Evolutionary conservation across 2,329 filamentous ascomycete species (phyloP).

Genomic region (Ophiognomonia clavigignenti-juglandacearum): DNA sequence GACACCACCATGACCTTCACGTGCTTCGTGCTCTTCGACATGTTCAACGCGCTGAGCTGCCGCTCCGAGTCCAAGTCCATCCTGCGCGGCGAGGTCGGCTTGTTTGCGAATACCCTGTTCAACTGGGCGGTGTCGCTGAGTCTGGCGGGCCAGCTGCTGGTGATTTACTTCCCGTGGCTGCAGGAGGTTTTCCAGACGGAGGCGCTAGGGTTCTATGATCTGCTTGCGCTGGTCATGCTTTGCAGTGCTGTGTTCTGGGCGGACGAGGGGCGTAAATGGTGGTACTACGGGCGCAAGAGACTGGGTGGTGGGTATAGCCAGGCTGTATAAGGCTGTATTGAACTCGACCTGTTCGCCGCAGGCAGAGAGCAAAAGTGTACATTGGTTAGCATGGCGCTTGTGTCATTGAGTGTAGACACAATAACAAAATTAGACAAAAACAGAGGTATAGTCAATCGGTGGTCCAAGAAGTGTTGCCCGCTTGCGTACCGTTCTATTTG

Average conservation of each 20-base stretch:
- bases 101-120: conserved; percentile 88
- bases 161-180: conserved; percentile 91
- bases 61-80: conserved; percentile 88
- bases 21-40: conserved; percentile 97
- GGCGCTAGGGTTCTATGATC: conserved; percentile 67
- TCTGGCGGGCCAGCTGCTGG: conserved; percentile 78
- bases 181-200: conserved; percentile 97
- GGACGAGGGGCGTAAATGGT: conserved; percentile 85
- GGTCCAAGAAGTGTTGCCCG: too few relatives aligned
- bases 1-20: conserved; percentile 99
- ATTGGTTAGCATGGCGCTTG: conserved; percentile 5
- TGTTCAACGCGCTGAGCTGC: conserved; percentile 97
- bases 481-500: too few relatives aligned
- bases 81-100: conserved; percentile 74
- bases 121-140: conserved; percentile 91
- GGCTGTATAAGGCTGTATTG: conserved; percentile 59
- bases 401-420: conserved; percentile 11
- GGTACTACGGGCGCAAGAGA: conserved; percentile 53
- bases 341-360: too few relatives aligned
- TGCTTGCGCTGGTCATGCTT: conserved; percentile 66
- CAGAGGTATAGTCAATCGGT: neutral
- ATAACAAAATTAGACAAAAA: neutral
- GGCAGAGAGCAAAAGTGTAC: neutral
- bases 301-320: conserved; percentile 60
- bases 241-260: conserved; percentile 93